phyloP scores from a whole-genome alignment of 257 asterid genomes.

The Euphrasia confusa region DNA sequence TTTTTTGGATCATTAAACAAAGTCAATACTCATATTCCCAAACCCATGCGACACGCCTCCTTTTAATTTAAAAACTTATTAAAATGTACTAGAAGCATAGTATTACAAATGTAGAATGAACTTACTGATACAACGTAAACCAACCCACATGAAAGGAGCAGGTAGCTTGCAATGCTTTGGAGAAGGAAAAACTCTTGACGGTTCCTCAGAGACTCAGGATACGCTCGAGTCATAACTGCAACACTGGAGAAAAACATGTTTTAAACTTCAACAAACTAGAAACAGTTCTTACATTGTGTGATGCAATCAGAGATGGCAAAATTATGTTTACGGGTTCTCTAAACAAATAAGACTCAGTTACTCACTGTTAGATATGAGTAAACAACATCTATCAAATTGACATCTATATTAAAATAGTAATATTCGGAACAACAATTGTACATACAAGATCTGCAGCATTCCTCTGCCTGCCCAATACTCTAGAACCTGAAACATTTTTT shows the following conservation, averaged over 20 bases:
- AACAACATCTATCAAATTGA: not conserved
- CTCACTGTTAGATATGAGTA: not conserved
- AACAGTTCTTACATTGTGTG: slow-evolving; percentile 10
- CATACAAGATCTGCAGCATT: slow-evolving; percentile 98
- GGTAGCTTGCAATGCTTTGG: slow-evolving; percentile 82
- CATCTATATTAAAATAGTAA: not conserved
- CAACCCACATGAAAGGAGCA: slow-evolving; percentile 78
- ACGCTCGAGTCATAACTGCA: slow-evolving; percentile 99
- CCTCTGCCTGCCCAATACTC: slow-evolving; percentile 96
- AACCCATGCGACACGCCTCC: no score
- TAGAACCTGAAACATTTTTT: slow-evolving; percentile 56
- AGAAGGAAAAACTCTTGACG: slow-evolving; percentile 62
- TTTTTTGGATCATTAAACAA: no score
- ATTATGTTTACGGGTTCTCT: not conserved
- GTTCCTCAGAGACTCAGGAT: slow-evolving; percentile 58
- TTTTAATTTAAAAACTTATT: no score
- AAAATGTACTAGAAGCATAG: slow-evolving; percentile 8
- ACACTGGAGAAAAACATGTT: slow-evolving; percentile 46
- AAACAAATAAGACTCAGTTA: not conserved
- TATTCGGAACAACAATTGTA: slow-evolving; percentile 11
- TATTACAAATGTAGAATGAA: slow-evolving; percentile 21
- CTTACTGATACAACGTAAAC: slow-evolving; percentile 71
- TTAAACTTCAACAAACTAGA: slow-evolving; percentile 13
- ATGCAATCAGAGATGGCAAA: slow-evolving; percentile 8
- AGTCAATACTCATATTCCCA: no score